Evolutionary conservation across 345 rosid genomes (phyloP).

Genomic region (Lenwebbia sp.): DNA sequence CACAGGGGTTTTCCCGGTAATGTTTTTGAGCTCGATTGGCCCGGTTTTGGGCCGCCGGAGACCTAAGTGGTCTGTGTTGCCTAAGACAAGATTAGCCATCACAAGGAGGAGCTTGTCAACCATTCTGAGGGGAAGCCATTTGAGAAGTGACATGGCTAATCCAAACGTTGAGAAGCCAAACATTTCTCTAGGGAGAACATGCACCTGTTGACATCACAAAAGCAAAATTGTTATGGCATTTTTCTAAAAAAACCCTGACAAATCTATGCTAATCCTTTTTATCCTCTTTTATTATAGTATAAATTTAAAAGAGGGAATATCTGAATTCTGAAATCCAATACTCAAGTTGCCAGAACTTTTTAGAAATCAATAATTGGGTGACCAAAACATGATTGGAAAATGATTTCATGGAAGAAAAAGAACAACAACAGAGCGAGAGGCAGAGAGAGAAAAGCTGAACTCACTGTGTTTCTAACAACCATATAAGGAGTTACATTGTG

Average conservation of each 20-base stretch:
- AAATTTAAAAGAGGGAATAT: background rate
- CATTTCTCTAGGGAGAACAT: conserved; percentile 85
- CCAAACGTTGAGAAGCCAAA: conserved; percentile 80
- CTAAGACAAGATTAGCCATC: conserved; percentile 34
- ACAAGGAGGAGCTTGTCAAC: conserved; percentile 58
- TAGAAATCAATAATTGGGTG: background rate
- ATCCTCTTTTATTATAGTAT: background rate
- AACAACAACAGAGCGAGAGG: background rate
- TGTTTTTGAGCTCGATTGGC: conserved; percentile 78
- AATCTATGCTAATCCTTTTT: background rate
- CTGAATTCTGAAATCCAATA: background rate
- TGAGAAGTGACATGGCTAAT: conserved; percentile 64
- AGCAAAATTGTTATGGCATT: background rate
- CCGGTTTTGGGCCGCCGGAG: conserved; percentile 84
- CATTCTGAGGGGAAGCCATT: conserved; percentile 60
- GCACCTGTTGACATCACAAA: conserved; percentile 37
- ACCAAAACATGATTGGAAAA: background rate
- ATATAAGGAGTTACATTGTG: conserved; percentile 44
- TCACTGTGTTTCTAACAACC: conserved; percentile 56
- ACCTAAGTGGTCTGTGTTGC: conserved; percentile 65
- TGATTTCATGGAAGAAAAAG: background rate
- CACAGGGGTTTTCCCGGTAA: conserved; percentile 86
- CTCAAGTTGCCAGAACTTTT: background rate
- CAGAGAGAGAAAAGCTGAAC: background rate
- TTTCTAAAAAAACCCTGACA: background rate